phyloP scores from a whole-genome alignment of 768 basidiomycete genomes.

The Mycena alexandri region DNA sequence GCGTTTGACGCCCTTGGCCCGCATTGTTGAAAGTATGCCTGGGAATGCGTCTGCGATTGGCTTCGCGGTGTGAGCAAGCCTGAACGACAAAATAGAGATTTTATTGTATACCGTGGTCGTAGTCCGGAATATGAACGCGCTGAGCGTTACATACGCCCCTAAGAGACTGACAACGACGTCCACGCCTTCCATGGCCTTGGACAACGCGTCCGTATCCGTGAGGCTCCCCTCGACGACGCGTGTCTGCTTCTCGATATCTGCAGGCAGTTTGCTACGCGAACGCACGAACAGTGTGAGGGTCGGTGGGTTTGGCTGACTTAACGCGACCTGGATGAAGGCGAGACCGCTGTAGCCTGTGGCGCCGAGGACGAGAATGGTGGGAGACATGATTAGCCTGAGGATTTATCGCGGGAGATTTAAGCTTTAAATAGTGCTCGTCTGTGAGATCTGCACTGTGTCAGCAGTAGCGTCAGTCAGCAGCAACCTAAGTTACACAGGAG shows the following conservation, averaged over 20 bases:
- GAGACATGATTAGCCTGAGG: slow-evolving; percentile 4
- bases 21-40: slow-evolving; percentile 22
- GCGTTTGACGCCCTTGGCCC: slow-evolving; percentile 25
- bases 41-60: slow-evolving; percentile 23
- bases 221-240: slow-evolving; percentile 19
- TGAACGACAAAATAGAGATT: too few relatives aligned
- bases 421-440: too few relatives aligned
- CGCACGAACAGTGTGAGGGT: slow-evolving; percentile 19
- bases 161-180: slow-evolving; percentile 24
- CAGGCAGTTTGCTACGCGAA: slow-evolving; percentile 18
- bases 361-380: slow-evolving; percentile 25
- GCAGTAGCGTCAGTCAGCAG: too few relatives aligned
- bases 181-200: slow-evolving; percentile 22
- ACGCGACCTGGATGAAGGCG: slow-evolving; percentile 21
- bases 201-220: slow-evolving; percentile 10
- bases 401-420: not conserved
- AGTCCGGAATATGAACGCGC: slow-evolving; percentile 5
- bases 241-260: slow-evolving; percentile 10
- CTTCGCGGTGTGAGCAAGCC: not conserved
- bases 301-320: slow-evolving; percentile 14
- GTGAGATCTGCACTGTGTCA: too few relatives aligned
- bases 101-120: not conserved
- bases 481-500: too few relatives aligned
- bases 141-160: slow-evolving; percentile 18
- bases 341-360: slow-evolving; percentile 30